These are phyloP conservation scores for Penicillium polonicum DNA, from an alignment of 2,329 filamentous ascomycete genomes.

Conservation along the genomic window DNA sequence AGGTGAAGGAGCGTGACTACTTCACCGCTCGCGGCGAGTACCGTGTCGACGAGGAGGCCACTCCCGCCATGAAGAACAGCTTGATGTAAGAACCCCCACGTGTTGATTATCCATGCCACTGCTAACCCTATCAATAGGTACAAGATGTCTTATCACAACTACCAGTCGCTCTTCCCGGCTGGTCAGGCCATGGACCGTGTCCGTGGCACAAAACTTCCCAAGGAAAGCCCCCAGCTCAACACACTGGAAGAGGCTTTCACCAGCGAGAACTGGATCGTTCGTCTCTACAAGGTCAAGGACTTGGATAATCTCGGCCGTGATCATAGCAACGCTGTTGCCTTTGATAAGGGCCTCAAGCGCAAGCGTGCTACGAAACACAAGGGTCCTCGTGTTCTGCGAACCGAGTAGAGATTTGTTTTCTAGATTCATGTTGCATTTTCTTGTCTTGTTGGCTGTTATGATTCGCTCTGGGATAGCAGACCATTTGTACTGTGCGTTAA, in stretches of 20 bases:
- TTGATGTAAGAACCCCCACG: conserved; percentile 73
- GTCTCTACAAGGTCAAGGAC: conserved; percentile 99
- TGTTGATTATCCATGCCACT: background rate
- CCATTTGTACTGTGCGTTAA: conserved; percentile 13
- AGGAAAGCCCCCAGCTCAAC: conserved; percentile 78
- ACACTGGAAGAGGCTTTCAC: conserved; percentile 96
- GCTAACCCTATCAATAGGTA: conserved; percentile 63
- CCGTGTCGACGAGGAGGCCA: conserved; percentile 87
- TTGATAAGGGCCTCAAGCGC: conserved; percentile 55
- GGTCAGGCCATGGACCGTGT: conserved; percentile 91
- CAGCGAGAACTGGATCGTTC: conserved; percentile 99
- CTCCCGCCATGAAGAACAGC: conserved; percentile 97
- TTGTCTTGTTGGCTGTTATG: conserved; percentile 12
- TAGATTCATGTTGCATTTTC: conserved; percentile 11
- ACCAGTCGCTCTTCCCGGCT: conserved; percentile 81
- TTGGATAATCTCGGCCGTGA: conserved; percentile 94
- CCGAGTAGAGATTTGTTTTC: conserved; percentile 35
- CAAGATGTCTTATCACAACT: conserved; percentile 99
- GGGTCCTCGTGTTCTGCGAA: conserved; percentile 46
- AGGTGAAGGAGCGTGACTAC: conserved; percentile 95
- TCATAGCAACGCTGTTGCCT: conserved; percentile 63
- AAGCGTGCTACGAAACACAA: conserved; percentile 48
- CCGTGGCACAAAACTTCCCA: conserved; percentile 75
- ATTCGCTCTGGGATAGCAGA: conserved; percentile 12
- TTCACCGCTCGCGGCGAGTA: conserved; percentile 95